A percentile compares a stretch with the other conserved stretches of the same genome.
Conservation (phyloP, 495 filamentous ascomycete genomes). For the Durotheca rogersii region DNA sequence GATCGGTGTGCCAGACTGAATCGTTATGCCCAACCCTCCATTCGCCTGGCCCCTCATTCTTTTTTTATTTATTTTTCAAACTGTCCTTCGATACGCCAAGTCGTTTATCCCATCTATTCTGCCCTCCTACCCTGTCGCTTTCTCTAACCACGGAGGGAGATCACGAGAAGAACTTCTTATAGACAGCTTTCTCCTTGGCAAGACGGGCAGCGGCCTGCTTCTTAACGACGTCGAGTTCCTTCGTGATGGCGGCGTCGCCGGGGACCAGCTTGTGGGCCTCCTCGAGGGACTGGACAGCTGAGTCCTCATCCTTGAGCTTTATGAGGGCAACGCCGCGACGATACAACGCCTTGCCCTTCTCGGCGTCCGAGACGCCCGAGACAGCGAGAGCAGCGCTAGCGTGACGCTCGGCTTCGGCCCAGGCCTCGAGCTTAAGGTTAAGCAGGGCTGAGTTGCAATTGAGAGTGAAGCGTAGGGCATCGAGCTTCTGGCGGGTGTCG, state of each 20-base stretch:
- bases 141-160: too few relatives aligned
- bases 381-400: conserved; percentile 75
- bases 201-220: conserved; percentile 67
- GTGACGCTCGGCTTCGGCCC: conserved; percentile 63
- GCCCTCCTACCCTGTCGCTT: too few relatives aligned
- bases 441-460: conserved; percentile 78
- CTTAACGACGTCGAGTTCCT: conserved; percentile 75
- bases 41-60: too few relatives aligned
- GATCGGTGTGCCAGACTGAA: too few relatives aligned
- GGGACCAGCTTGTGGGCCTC: conserved; percentile 73
- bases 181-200: conserved; percentile 85
- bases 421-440: conserved; percentile 75
- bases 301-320: conserved; percentile 82
- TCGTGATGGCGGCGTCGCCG: conserved; percentile 69
- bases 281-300: conserved; percentile 74
- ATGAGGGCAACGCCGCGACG: conserved; percentile 73
- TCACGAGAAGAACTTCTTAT: conserved; percentile 78
- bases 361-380: conserved; percentile 63
- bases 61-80: too few relatives aligned
- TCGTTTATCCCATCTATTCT: too few relatives aligned
- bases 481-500: conserved; percentile 65
- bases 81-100: too few relatives aligned
- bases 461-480: conserved; percentile 71
- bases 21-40: too few relatives aligned
- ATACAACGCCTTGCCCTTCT: conserved; percentile 86